Evolutionary conservation across 345 rosid genomes (phyloP).

Genomic region (Hibiscus syriacus): DNA sequence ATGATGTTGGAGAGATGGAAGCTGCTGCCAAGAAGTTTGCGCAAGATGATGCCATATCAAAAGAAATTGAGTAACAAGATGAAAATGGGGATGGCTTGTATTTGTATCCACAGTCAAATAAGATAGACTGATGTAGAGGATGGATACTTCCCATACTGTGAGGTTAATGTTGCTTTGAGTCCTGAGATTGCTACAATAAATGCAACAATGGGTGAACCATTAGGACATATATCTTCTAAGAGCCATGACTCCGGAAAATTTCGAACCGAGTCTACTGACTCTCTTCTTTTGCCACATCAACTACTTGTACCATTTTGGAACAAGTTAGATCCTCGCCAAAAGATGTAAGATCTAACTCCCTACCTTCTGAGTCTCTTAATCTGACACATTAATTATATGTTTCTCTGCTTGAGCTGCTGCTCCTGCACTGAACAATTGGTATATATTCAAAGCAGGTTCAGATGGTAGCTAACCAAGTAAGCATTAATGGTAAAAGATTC

Average conservation of each 20-base stretch:
- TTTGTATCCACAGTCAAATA: slow-evolving; percentile 36
- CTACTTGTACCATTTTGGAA: slow-evolving; percentile 34
- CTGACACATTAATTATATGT: background rate
- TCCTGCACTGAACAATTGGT: background rate
- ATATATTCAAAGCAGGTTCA: slow-evolving; percentile 33
- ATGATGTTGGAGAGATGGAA: slow-evolving; percentile 62
- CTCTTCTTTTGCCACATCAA: slow-evolving; percentile 39
- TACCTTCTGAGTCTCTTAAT: slow-evolving; percentile 2
- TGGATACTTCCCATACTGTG: slow-evolving; percentile 69
- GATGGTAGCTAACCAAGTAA: slow-evolving; percentile 31
- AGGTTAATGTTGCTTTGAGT: slow-evolving; percentile 32
- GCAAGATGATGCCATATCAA: slow-evolving; percentile 39
- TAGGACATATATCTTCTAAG: slow-evolving; percentile 9
- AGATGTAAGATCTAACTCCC: slow-evolving; percentile 43
- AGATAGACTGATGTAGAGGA: slow-evolving; percentile 26
- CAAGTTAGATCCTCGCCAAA: slow-evolving; percentile 30
- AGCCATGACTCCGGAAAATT: slow-evolving; percentile 14
- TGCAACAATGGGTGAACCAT: slow-evolving; percentile 6
- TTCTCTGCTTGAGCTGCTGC: background rate
- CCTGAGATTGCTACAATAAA: slow-evolving; percentile 8
- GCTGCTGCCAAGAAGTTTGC: slow-evolving; percentile 78
- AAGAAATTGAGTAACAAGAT: slow-evolving; percentile 31
- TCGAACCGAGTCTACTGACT: slow-evolving; percentile 18
- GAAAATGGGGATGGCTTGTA: slow-evolving; percentile 42
- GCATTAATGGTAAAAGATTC: slow-evolving; percentile 23